Conservation (phyloP, 495 filamentous ascomycete genomes). For the Tuber microsphaerosporum region DNA sequence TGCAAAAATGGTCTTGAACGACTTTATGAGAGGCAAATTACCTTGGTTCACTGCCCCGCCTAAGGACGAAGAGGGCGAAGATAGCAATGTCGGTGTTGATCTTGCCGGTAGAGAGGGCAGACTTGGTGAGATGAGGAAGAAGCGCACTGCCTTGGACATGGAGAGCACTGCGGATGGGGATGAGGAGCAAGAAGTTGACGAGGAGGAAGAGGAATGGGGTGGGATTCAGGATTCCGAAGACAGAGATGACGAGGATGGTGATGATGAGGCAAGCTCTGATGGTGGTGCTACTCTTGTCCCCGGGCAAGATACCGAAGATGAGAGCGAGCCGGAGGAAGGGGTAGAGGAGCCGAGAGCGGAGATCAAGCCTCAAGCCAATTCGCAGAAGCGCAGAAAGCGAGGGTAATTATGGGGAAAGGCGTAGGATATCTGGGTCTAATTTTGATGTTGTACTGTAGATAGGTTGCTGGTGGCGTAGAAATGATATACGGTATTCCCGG, state of each 20-base stretch:
- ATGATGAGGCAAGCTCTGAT: conserved; percentile 39
- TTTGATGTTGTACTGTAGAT: neutral
- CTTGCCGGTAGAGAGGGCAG: conserved; percentile 50
- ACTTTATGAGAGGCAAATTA: conserved; percentile 88
- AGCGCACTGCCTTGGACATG: conserved; percentile 51
- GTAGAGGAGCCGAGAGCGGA: conserved; percentile 42
- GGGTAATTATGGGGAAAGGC: neutral
- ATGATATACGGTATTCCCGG: neutral
- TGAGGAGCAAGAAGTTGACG: conserved; percentile 37
- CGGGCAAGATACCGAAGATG: conserved; percentile 49
- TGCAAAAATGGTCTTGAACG: conserved; percentile 90
- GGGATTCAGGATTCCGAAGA: conserved; percentile 43
- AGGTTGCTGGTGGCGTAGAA: neutral
- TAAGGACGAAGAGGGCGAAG: conserved; percentile 49
- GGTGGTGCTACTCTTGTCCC: conserved; percentile 48
- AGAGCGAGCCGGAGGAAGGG: conserved; percentile 43
- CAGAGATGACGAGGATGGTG: conserved; percentile 49
- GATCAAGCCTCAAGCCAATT: conserved; percentile 12
- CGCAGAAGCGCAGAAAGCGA: conserved; percentile 29
- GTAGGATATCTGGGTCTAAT: neutral
- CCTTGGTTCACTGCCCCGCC: conserved; percentile 92
- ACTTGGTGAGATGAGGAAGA: conserved; percentile 55
- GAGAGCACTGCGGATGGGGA: conserved; percentile 36
- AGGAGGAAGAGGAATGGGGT: conserved; percentile 37
- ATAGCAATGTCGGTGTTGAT: conserved; percentile 52